phyloP scores from a whole-genome alignment of 23 red algal species.

The Agarophyton chilense region DNA sequence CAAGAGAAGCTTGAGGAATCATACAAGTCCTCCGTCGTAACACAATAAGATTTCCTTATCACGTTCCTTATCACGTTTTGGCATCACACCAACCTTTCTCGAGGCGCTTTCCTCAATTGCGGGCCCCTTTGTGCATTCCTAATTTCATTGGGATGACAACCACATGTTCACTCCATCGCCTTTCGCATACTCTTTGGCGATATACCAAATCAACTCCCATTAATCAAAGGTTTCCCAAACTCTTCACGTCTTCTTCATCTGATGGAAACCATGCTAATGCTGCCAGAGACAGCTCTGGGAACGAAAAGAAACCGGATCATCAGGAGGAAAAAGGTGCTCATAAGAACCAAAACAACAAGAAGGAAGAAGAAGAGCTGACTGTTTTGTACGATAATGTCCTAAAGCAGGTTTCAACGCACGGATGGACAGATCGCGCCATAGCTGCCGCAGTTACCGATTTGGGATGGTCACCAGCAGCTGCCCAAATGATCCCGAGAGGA shows the following conservation, averaged over 20 bases:
- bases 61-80: too few relatives aligned
- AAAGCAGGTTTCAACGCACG: conserved; percentile 29
- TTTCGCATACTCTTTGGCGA: neutral
- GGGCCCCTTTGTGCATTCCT: neutral
- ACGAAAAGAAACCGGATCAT: neutral
- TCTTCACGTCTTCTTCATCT: neutral
- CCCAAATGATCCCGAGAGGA: conserved; percentile 43
- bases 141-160: neutral
- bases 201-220: neutral
- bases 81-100: too few relatives aligned
- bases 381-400: conserved; percentile 33
- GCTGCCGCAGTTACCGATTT: conserved; percentile 32
- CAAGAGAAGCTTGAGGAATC: too few relatives aligned
- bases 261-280: neutral
- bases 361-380: neutral
- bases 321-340: neutral
- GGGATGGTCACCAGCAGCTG: conserved; percentile 57
- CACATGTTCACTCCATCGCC: neutral
- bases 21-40: too few relatives aligned
- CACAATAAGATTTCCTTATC: too few relatives aligned
- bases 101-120: too few relatives aligned
- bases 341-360: neutral
- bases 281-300: neutral
- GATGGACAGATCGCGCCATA: conserved; percentile 47
- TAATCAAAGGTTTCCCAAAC: neutral